Evolutionary conservation across 2,329 filamentous ascomycete genomes (phyloP).

Genomic region (Aureobasidium namibiae): DNA sequence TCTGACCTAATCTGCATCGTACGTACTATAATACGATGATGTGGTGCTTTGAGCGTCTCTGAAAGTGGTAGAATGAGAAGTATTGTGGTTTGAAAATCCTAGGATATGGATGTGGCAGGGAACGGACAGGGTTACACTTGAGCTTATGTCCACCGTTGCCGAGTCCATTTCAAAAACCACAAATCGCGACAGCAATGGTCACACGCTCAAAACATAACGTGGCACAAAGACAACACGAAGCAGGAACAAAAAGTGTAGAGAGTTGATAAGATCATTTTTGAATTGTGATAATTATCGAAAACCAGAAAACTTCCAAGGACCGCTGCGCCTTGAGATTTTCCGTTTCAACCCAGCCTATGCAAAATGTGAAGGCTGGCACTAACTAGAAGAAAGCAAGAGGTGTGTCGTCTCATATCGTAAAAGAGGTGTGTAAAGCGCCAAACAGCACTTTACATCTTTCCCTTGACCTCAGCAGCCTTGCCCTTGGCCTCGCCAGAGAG

Average conservation of each 20-base stretch:
- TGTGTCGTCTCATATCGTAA: constrained; percentile 2
- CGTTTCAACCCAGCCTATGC: background rate
- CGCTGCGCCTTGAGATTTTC: background rate
- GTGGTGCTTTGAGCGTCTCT: no score
- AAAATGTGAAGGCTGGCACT: background rate
- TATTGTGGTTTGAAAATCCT: no score
- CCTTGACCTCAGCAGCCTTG: constrained; percentile 26
- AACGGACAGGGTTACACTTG: no score
- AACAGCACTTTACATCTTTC: constrained; percentile 17
- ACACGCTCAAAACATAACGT: no score
- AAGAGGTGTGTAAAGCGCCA: background rate
- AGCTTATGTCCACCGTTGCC: no score
- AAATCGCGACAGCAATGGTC: no score
- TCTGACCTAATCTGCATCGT: no score
- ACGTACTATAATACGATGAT: no score
- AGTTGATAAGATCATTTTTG: background rate
- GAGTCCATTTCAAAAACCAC: no score
- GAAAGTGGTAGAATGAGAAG: no score
- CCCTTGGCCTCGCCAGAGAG: constrained; percentile 31
- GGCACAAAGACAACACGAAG: no score
- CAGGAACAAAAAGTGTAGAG: background rate
- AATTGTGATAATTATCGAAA: background rate
- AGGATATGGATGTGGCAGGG: no score
- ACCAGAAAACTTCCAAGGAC: background rate
- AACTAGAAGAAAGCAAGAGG: background rate